A percentile compares a stretch with the other conserved stretches of the same genome.
These are phyloP conservation scores for Bathelium albidoporum DNA, from an alignment of 495 filamentous ascomycete genomes.

Conservation along the genomic window DNA sequence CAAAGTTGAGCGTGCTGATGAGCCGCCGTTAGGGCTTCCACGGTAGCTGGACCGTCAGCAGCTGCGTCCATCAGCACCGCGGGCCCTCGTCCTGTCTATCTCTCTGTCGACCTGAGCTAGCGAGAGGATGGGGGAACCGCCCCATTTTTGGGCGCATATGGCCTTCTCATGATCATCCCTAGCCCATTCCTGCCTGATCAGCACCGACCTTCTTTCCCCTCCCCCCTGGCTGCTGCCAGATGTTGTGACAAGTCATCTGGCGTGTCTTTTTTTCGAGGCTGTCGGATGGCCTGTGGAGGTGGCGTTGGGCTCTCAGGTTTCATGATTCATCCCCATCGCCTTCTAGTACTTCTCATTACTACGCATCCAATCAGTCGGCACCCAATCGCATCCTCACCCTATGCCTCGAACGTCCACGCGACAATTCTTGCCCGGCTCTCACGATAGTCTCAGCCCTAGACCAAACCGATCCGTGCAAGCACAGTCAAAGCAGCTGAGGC, in stretches of 20 bases:
- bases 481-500: background rate
- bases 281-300: background rate
- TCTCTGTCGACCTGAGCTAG: background rate
- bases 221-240: background rate
- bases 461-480: background rate
- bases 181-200: conserved; percentile 5
- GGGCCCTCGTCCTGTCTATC: background rate
- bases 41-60: background rate
- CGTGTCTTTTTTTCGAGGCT: conserved; percentile 1
- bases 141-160: background rate
- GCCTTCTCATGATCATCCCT: background rate
- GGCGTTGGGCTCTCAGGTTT: background rate
- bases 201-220: conserved; percentile 2
- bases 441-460: conserved; percentile 3
- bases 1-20: background rate
- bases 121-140: background rate
- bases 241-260: conserved; percentile 4
- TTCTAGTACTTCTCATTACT: background rate
- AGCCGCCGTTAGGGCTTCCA: background rate
- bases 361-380: background rate
- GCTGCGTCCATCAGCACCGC: background rate
- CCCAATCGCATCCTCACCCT: background rate
- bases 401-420: conserved; percentile 3
- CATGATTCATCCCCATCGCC: conserved; percentile 6
- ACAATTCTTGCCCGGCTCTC: background rate